These are phyloP conservation scores for Podospora fimiseda DNA, from an alignment of 495 filamentous ascomycete genomes.

Conservation along the genomic window DNA sequence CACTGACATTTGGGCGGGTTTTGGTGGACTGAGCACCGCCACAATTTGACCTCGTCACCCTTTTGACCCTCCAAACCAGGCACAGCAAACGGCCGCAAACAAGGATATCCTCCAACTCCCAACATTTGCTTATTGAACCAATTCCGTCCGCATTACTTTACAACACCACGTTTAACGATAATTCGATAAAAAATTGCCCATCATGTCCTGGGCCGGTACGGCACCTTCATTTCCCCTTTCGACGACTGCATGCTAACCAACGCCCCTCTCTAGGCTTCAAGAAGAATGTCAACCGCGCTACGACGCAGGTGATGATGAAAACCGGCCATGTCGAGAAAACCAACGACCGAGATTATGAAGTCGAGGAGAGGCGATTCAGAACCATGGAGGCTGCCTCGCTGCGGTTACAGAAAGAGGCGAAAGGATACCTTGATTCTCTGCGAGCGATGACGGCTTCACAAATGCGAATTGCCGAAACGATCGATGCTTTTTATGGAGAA, in stretches of 20 bases:
- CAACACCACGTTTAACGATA: not conserved
- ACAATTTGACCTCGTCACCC: constrained; percentile 24
- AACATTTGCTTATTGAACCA: not conserved
- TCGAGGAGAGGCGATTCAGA: constrained; percentile 93
- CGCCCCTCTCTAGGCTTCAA: constrained; percentile 68
- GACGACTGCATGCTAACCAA: constrained; percentile 1
- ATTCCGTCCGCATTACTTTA: not conserved
- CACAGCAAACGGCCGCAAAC: constrained; percentile 1
- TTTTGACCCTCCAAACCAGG: not conserved
- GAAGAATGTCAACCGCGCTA: constrained; percentile 97
- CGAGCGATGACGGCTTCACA: constrained; percentile 98
- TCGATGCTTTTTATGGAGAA: constrained; percentile 98
- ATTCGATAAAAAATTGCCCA: constrained; percentile 25
- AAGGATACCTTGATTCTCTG: constrained; percentile 92
- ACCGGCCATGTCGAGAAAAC: constrained; percentile 97
- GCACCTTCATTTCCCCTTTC: constrained; percentile 12
- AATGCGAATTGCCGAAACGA: constrained; percentile 98
- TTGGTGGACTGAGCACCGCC: constrained; percentile 16
- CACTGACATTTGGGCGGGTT: constrained; percentile 3
- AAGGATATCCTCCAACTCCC: constrained; percentile 2
- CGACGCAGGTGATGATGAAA: constrained; percentile 99
- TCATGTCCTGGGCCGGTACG: constrained; percentile 58
- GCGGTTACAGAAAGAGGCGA: constrained; percentile 92
- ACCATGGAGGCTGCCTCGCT: constrained; percentile 93
- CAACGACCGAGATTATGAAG: constrained; percentile 96